Evolutionary conservation across 78 protist genomes (phyloP), one percentile per base, ranked within the genome.

Genomic region (Bigelowiella natans): DNA sequence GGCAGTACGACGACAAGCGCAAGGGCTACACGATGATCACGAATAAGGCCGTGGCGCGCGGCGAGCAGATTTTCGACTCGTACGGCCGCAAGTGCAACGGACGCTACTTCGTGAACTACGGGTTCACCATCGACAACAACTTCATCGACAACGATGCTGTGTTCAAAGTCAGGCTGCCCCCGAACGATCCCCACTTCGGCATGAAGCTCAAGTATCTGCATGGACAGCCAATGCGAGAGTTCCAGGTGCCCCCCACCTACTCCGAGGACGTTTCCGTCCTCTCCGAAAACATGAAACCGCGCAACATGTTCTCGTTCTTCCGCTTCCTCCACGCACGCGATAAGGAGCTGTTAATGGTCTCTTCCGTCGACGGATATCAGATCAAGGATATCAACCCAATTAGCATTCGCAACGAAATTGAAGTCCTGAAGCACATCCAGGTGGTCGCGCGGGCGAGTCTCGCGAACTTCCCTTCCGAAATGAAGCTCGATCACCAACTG

Each of bases 31-130:
- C 38, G 30, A 37, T 85, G 51, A 85, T 37, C 38, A 37, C 87
- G 34, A 51, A 51, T 51, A 51, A 18, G 18, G 73, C 34, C 18
- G 73, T 51, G 7, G 73, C 73, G 34, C 73, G 73, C 18, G 73
- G 73, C 7, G 73, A 85, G 36, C 86, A 87, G 64, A 31, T 87
- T 18, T 87, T 87, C 64, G 89, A 87, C 89, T 38, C 73, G 18
- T 87, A 87, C 64, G 89, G 89, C 11, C 83, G 40, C 40, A 87
- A 87, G 11, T 87, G 89, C 38, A 87, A 87, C 89, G 36, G 89
- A 2, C 89, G 89, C 64, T 87, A 34, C 89, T 87, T 87, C 36
- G 89, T 87, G 7, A 87, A 87, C 11, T 87, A 87, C 64, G 89
- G 89, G 36, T 87, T 87, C 11, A 18, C 89, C 2, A 7, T 87